These are phyloP conservation scores for Tilletia setariae DNA, from an alignment of 1,284 basidiomycete genomes.

Conservation along the genomic window DNA sequence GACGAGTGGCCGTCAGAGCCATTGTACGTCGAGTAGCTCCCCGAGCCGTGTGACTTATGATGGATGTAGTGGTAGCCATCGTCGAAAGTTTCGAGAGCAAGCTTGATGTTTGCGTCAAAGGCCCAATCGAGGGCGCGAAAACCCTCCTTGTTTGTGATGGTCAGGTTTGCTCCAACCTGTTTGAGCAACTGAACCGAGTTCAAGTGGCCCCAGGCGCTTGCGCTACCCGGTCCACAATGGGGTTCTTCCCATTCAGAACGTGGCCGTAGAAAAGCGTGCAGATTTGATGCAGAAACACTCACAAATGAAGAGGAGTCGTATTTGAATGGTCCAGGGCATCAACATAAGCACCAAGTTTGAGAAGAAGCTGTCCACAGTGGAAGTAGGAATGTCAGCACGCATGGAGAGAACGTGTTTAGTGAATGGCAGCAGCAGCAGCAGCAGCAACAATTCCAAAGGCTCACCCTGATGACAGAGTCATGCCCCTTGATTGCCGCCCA, in stretches of 20 bases:
- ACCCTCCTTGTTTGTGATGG: conserved; percentile 6
- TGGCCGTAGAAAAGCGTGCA: neutral
- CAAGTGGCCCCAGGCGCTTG: conserved; percentile 16
- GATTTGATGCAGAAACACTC: neutral
- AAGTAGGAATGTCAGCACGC: neutral
- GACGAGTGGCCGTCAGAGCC: neutral
- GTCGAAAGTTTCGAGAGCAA: conserved; percentile 1
- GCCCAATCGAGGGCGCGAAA: conserved; percentile 13
- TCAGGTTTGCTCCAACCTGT: neutral
- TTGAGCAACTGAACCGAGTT: conserved; percentile 13
- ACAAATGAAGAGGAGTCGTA: conserved; percentile 14
- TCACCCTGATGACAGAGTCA: conserved; percentile 9
- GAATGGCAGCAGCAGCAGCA: neutral
- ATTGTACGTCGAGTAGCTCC: too few relatives aligned
- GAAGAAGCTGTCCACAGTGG: neutral
- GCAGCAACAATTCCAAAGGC: neutral
- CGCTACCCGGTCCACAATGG: neutral
- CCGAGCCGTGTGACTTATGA: too few relatives aligned
- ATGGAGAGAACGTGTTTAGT: neutral
- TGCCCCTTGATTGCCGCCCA: conserved; percentile 9
- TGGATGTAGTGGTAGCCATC: neutral
- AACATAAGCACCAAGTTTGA: neutral
- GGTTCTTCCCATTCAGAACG: too few relatives aligned
- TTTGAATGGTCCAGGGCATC: neutral
- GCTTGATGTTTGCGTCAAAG: conserved; percentile 10